These are phyloP conservation scores for Panicum virgatum DNA, from an alignment of 202 grass and related monocot species.

Conservation along the genomic window DNA sequence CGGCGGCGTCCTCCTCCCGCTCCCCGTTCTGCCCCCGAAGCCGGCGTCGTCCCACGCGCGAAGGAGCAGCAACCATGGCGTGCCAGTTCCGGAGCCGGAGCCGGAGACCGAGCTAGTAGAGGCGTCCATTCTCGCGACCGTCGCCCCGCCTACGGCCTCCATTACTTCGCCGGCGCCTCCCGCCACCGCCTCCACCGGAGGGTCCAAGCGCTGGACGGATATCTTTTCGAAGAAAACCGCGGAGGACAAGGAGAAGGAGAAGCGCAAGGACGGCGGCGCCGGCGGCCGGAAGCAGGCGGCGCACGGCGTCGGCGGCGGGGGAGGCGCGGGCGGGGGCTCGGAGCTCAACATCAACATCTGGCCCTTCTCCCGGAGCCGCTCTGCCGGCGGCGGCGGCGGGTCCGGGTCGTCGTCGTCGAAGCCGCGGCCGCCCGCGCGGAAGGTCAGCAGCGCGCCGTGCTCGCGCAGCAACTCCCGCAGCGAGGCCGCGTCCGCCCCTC, in stretches of 20 bases:
- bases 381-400: constrained; percentile 49
- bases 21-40: constrained; percentile 11
- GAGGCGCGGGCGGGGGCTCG: not conserved
- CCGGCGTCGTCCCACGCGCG: not conserved
- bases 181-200: constrained; percentile 1
- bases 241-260: constrained; percentile 39
- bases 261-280: constrained; percentile 26
- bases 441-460: constrained; percentile 76
- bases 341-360: constrained; percentile 91
- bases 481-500: constrained; percentile 31
- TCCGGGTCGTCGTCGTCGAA: constrained; percentile 24
- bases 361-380: constrained; percentile 80
- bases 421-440: constrained; percentile 27
- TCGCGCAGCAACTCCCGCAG: constrained; percentile 77
- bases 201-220: constrained; percentile 77
- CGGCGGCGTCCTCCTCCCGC: constrained; percentile 68
- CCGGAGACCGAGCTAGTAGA: not conserved
- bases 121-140: not conserved
- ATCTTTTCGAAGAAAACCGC: constrained; percentile 63
- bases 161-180: constrained; percentile 4
- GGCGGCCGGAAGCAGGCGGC: not conserved
- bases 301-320: not conserved
- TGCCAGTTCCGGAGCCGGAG: not conserved
- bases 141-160: not conserved
- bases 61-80: not conserved